Percentiles rank a stretch among this genome's conserved stretches.
Conservation (phyloP, 2,329 filamentous ascomycete genomes). For the Talaromyces sp. region DNA sequence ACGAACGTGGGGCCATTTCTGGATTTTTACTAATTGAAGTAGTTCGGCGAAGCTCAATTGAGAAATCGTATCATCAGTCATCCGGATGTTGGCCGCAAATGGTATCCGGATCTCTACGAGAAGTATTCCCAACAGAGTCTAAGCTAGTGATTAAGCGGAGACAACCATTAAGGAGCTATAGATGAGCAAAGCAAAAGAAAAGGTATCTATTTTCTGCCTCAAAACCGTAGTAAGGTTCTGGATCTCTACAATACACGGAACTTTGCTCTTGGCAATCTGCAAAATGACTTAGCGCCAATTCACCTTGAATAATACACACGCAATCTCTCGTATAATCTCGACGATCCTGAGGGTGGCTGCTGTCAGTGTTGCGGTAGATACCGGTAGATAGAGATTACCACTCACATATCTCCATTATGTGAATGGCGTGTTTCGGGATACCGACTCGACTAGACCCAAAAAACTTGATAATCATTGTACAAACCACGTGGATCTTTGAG, state of each 20-base stretch:
- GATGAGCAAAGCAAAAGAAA: neutral
- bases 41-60: slow-evolving; percentile 38
- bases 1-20: fast-evolving
- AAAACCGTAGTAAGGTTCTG: neutral
- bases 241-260: neutral
- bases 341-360: neutral
- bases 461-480: neutral
- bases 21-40: neutral
- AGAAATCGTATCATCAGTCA: slow-evolving; percentile 37
- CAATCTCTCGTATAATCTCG: neutral
- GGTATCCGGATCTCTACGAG: slow-evolving; percentile 34
- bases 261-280: neutral
- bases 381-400: neutral
- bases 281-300: neutral
- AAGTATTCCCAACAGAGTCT: slow-evolving; percentile 29
- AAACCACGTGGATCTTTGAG: neutral
- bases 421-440: neutral
- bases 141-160: neutral
- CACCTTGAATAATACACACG: neutral
- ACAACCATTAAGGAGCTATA: neutral
- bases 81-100: slow-evolving; percentile 34
- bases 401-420: neutral
- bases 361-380: neutral
- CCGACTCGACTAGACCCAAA: neutral
- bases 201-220: neutral